phyloP scores from a whole-genome alignment of 2,329 filamentous ascomycete genomes.

The Microdochium nivale region DNA sequence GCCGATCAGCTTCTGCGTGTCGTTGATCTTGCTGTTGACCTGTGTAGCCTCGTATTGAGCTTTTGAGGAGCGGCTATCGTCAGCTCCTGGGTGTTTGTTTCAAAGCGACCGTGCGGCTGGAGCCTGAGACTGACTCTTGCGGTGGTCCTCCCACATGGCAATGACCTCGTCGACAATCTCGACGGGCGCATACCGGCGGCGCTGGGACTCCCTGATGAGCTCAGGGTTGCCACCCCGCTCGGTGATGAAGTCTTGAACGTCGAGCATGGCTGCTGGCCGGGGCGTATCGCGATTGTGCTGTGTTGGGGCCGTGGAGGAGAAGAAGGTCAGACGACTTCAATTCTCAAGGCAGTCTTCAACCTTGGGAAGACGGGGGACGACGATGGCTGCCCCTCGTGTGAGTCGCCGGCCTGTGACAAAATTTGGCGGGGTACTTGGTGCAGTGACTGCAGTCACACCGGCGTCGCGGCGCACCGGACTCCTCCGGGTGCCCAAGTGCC shows the following conservation, averaged over 20 bases:
- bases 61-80: constrained; percentile 16
- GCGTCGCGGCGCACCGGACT: background rate
- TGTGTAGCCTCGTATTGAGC: constrained; percentile 72
- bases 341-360: no score
- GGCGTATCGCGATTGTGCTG: background rate
- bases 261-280: constrained; percentile 23
- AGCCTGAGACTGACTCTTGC: constrained; percentile 47
- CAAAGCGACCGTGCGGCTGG: background rate
- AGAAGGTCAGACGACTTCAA: background rate
- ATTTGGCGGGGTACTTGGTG: background rate
- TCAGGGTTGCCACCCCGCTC: constrained; percentile 89
- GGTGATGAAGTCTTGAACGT: constrained; percentile 69
- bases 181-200: constrained; percentile 69
- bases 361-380: no score
- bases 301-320: background rate
- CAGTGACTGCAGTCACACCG: background rate
- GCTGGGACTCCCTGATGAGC: constrained; percentile 85
- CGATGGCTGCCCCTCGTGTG: background rate
- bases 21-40: constrained; percentile 78
- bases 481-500: no score
- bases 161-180: constrained; percentile 89
- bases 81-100: constrained; percentile 1
- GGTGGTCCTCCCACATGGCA: constrained; percentile 75
- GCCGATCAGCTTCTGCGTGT: constrained; percentile 81
- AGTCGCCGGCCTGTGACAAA: background rate